These are phyloP conservation scores for Mycosarcoma mackinlayi DNA, from an alignment of 1,284 basidiomycete genomes.

Conservation along the genomic window DNA sequence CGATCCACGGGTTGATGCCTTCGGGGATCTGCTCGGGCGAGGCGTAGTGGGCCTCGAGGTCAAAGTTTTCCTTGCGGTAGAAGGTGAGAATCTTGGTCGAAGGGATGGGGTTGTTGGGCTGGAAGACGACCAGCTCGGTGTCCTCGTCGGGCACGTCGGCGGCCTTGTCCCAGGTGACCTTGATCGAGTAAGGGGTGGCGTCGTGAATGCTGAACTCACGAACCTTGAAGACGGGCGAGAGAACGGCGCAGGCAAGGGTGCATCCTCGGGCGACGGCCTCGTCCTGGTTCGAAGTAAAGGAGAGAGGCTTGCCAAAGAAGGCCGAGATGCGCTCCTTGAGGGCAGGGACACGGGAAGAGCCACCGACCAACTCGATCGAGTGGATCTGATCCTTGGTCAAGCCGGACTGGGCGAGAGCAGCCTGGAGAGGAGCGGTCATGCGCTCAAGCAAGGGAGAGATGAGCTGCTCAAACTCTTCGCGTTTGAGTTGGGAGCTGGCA, in stretches of 20 bases:
- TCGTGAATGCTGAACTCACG: constrained; percentile 67
- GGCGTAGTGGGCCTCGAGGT: constrained; percentile 64
- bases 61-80: constrained; percentile 68
- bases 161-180: constrained; percentile 67
- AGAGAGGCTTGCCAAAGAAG: constrained; percentile 62
- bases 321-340: constrained; percentile 63
- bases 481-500: constrained; percentile 66
- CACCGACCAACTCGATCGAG: constrained; percentile 66
- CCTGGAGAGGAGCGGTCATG: constrained; percentile 59
- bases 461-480: constrained; percentile 66
- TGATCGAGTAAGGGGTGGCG: constrained; percentile 66
- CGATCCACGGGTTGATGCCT: constrained; percentile 66
- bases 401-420: constrained; percentile 62
- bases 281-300: constrained; percentile 67
- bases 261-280: constrained; percentile 66
- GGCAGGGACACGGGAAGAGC: constrained; percentile 65
- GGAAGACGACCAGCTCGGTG: constrained; percentile 67
- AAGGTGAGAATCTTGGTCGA: constrained; percentile 68
- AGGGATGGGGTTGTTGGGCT: constrained; percentile 67
- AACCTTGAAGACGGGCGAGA: constrained; percentile 68
- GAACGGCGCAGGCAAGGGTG: constrained; percentile 67
- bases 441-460: constrained; percentile 63
- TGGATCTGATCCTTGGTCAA: constrained; percentile 65
- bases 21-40: constrained; percentile 55
- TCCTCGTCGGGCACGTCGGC: constrained; percentile 67